A percentile compares a stretch with the other conserved stretches of the same genome.
Conservation (phyloP, 257 asterid genomes). For the Solanum corneliomulleri region DNA sequence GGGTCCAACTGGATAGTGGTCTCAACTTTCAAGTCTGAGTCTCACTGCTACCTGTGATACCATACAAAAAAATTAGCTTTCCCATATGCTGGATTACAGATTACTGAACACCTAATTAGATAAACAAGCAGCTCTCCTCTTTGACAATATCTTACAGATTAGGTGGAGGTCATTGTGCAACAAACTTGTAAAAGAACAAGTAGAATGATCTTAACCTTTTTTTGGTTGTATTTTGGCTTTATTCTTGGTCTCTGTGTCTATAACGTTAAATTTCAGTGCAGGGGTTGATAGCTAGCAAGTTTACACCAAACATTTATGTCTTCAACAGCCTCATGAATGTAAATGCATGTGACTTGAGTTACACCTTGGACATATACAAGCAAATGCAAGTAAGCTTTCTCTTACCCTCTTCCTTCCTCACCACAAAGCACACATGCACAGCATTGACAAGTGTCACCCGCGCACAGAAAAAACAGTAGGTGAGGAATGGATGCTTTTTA, state of each 20-base stretch:
- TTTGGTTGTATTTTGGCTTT: background rate
- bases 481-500: background rate
- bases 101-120: background rate
- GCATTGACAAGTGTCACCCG: background rate
- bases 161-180: background rate
- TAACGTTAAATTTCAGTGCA: slow-evolving; percentile 29
- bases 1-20: background rate
- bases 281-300: slow-evolving; percentile 52
- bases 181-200: background rate
- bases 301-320: slow-evolving; percentile 61
- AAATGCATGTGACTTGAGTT: slow-evolving; percentile 70
- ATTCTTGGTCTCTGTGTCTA: slow-evolving; percentile 4
- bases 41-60: background rate
- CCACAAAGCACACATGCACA: background rate
- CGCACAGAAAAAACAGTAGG: background rate
- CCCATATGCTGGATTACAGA: background rate
- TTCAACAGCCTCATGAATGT: slow-evolving; percentile 95
- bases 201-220: background rate
- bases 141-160: background rate
- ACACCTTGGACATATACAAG: slow-evolving; percentile 55
- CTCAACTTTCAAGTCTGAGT: background rate
- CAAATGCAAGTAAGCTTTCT: slow-evolving; percentile 59
- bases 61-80: background rate
- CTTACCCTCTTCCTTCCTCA: slow-evolving; percentile 1
- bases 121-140: background rate